Conservation (phyloP, 1,139 yeast genomes). For the Saccharomycopsis crataegensis region DNA sequence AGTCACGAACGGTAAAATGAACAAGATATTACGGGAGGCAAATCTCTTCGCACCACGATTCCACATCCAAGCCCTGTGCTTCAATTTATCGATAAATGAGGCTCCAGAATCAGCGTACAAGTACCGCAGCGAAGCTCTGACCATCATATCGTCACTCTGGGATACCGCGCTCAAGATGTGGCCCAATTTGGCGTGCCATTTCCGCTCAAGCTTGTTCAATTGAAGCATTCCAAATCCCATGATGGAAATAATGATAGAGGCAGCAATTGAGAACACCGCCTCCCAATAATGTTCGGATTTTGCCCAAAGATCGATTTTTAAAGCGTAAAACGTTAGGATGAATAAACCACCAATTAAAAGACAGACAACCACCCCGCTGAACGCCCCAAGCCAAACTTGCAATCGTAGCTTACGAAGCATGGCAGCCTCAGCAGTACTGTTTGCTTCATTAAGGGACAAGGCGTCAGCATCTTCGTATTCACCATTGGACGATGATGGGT, state of each 20-base stretch:
- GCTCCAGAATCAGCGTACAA: too few species aligned
- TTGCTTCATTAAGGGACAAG: not conserved
- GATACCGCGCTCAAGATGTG: constrained; percentile 51
- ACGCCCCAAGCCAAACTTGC: constrained; percentile 80
- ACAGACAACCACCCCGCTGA: constrained; percentile 65
- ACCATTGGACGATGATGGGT: not conserved
- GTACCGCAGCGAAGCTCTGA: too few species aligned
- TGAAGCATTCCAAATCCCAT: constrained; percentile 94
- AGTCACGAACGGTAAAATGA: constrained; percentile 71
- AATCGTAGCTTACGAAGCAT: constrained; percentile 43
- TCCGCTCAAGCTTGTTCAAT: constrained; percentile 82
- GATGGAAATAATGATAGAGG: constrained; percentile 71
- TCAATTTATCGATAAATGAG: not conserved
- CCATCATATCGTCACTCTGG: constrained; percentile 22
- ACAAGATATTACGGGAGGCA: constrained; percentile 60
- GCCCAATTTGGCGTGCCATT: constrained; percentile 88
- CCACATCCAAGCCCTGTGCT: not conserved
- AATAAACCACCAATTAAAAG: constrained; percentile 75
- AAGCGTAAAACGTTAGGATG: constrained; percentile 73
- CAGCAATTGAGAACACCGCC: constrained; percentile 78
- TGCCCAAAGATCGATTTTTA: constrained; percentile 80
- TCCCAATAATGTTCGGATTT: constrained; percentile 89
- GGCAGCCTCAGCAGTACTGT: not conserved
- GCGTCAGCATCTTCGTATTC: too few species aligned
- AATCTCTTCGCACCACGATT: constrained; percentile 33